Conservation (phyloP, 495 filamentous ascomycete genomes). For the Rusavskia elegans region DNA sequence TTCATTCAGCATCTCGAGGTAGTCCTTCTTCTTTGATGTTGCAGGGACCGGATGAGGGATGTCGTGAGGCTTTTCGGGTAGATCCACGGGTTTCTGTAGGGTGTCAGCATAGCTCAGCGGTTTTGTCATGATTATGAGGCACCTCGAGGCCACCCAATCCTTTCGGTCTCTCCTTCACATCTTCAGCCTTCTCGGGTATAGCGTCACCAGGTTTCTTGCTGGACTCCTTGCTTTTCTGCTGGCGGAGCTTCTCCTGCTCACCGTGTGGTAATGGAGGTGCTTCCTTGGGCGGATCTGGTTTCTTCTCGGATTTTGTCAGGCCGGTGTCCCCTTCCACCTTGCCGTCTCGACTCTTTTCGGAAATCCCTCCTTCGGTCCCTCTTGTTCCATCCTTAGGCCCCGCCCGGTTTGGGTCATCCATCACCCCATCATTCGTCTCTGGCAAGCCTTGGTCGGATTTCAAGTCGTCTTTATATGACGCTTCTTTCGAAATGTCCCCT, state of each 20-base stretch:
- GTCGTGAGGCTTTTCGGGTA: slow-evolving; percentile 68
- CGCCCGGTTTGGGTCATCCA: slow-evolving; percentile 64
- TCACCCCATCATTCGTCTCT: slow-evolving; percentile 70
- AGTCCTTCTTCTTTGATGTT: slow-evolving; percentile 43
- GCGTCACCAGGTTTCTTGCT: slow-evolving; percentile 22
- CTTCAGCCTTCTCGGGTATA: slow-evolving; percentile 16
- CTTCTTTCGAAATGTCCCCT: slow-evolving; percentile 12
- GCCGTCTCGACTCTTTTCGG: slow-evolving; percentile 61
- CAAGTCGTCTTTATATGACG: slow-evolving; percentile 39
- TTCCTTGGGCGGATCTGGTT: slow-evolving; percentile 69
- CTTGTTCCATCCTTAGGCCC: slow-evolving; percentile 71
- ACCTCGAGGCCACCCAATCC: slow-evolving; percentile 54
- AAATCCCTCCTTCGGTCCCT: slow-evolving; percentile 74
- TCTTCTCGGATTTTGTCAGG: slow-evolving; percentile 49
- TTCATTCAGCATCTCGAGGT: slow-evolving; percentile 44
- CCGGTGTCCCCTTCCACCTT: slow-evolving; percentile 39
- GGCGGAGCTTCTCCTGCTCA: slow-evolving; percentile 43
- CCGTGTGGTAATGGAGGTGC: slow-evolving; percentile 66
- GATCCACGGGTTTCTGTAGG: slow-evolving; percentile 60
- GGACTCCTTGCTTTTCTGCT: slow-evolving; percentile 25
- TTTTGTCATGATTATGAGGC: slow-evolving; percentile 10
- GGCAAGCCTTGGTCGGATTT: slow-evolving; percentile 35
- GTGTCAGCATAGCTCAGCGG: slow-evolving; percentile 8
- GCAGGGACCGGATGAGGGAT: slow-evolving; percentile 58
- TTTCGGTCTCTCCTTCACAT: slow-evolving; percentile 22